These are phyloP conservation scores for Coniochaeta sp. DNA, from an alignment of 2,329 filamentous ascomycete genomes.

Conservation along the genomic window DNA sequence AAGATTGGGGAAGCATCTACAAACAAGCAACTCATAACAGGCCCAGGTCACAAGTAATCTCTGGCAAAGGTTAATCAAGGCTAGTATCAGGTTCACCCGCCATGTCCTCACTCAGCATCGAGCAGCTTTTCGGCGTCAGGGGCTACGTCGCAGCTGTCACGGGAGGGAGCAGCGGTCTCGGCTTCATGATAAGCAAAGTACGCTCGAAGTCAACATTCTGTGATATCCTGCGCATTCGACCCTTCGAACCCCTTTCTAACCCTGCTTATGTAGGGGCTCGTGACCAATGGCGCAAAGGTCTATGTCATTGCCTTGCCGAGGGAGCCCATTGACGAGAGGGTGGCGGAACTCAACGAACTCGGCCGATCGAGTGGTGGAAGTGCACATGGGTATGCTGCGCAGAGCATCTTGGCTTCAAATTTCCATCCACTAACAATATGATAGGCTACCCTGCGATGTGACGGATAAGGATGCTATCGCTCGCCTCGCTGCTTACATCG, in stretches of 20 bases:
- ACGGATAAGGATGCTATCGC: slow-evolving; percentile 31
- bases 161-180: slow-evolving; percentile 33
- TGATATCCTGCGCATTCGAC: slow-evolving; percentile 1
- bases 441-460: slow-evolving; percentile 27
- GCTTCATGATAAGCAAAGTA: slow-evolving; percentile 38
- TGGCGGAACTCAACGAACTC: slow-evolving; percentile 29
- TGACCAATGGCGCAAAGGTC: slow-evolving; percentile 37
- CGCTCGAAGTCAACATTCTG: neutral
- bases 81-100: neutral
- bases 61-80: neutral
- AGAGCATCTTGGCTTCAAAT: neutral
- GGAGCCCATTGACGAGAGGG: slow-evolving; percentile 30
- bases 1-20: no score
- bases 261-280: slow-evolving; percentile 25
- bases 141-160: slow-evolving; percentile 26
- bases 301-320: slow-evolving; percentile 32
- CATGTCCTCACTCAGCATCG: slow-evolving; percentile 11
- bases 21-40: no score
- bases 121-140: slow-evolving; percentile 17
- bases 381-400: slow-evolving; percentile 27
- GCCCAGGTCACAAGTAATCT: no score
- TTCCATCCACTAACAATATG: slow-evolving; percentile 3
- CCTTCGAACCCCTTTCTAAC: neutral
- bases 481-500: slow-evolving; percentile 21
- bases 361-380: slow-evolving; percentile 26